phyloP scores from a whole-genome alignment of 2,329 filamentous ascomycete species.

The Sclerotinia glacialis region DNA sequence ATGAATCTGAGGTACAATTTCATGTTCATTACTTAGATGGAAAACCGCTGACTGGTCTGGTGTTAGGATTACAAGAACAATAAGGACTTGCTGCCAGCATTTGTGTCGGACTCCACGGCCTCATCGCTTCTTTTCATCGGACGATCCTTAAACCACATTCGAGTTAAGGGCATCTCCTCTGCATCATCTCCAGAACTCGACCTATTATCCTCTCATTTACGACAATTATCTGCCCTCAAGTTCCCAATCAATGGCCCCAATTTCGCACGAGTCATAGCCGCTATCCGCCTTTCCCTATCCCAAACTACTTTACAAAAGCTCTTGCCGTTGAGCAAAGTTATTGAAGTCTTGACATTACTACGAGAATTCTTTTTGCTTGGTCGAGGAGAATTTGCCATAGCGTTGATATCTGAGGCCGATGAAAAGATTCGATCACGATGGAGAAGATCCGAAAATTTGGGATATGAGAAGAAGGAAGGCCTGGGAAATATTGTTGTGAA shows the following conservation, averaged over 20 bases:
- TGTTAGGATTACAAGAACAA: constrained; percentile 57
- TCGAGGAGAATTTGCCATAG: constrained; percentile 86
- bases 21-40: not conserved
- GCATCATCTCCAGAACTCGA: constrained; percentile 51
- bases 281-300: constrained; percentile 78
- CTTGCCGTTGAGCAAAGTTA: constrained; percentile 71
- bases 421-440: constrained; percentile 72
- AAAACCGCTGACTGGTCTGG: not conserved
- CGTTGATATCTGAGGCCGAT: constrained; percentile 81
- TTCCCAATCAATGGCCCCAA: constrained; percentile 72
- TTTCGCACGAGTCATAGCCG: constrained; percentile 69
- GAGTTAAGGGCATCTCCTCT: constrained; percentile 49
- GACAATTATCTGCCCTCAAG: constrained; percentile 62
- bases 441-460: constrained; percentile 59
- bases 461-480: constrained; percentile 55
- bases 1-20: constrained; percentile 29
- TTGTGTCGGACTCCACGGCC: constrained; percentile 72
- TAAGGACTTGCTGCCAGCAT: constrained; percentile 66
- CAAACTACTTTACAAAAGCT: constrained; percentile 80
- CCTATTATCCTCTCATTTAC: constrained; percentile 66
- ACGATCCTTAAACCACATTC: constrained; percentile 81
- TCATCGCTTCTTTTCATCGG: constrained; percentile 88
- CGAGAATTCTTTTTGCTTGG: constrained; percentile 85
- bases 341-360: constrained; percentile 73
- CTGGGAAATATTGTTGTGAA: constrained; percentile 69